Percentiles rank a stretch among this genome's conserved stretches.
Conservation (phyloP, 1,284 basidiomycete species). For the Cutaneotrichosporon mucoides region DNA sequence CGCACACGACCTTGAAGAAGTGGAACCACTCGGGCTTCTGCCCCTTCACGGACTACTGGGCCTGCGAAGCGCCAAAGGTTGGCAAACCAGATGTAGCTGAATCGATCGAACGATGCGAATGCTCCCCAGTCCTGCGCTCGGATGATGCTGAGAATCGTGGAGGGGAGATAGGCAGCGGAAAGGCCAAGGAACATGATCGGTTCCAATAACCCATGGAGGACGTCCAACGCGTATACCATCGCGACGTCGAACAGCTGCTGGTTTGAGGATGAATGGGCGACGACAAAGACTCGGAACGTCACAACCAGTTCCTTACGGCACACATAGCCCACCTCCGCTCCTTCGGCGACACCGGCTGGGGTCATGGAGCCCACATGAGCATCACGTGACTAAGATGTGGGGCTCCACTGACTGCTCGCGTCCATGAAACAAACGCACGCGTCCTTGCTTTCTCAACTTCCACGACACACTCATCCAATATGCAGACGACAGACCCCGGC, state of each 20-base stretch:
- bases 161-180: constrained; percentile 9
- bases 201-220: constrained; percentile 5
- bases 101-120: constrained; percentile 5
- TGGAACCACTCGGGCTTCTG: constrained; percentile 12
- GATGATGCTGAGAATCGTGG: constrained; percentile 5
- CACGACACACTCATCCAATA: constrained; percentile 18
- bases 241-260: neutral
- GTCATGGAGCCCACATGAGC: no score
- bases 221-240: constrained; percentile 1
- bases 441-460: no score
- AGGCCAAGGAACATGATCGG: constrained; percentile 11
- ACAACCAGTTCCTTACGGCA: no score
- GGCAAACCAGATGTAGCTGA: constrained; percentile 18
- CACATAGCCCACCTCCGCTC: no score
- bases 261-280: no score
- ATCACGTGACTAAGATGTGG: no score
- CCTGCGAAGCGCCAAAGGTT: constrained; percentile 11
- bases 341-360: no score
- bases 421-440: no score
- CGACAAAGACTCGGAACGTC: no score
- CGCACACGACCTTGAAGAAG: constrained; percentile 18
- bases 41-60: constrained; percentile 8
- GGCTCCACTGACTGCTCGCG: no score
- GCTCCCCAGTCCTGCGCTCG: constrained; percentile 1
- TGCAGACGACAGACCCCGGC: constrained; percentile 51